A percentile compares a stretch with the other conserved stretches of the same genome.
phyloP scores from a whole-genome alignment of 768 basidiomycete genomes.

The Suillus luteus region DNA sequence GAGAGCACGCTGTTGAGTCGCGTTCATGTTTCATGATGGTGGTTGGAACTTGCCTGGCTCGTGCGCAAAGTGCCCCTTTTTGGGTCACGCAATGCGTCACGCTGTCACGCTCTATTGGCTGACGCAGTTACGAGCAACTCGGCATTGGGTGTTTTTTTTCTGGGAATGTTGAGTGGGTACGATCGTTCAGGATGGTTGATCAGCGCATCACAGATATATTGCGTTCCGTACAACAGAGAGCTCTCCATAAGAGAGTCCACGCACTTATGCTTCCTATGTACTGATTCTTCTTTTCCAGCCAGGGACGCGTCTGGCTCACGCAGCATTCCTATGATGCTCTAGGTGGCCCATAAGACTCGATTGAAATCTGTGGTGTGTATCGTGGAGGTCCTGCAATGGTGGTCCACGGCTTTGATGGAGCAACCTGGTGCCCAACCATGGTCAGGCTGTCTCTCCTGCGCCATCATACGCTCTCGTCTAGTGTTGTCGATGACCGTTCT shows the following conservation, averaged over 20 bases:
- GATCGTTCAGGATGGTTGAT: background rate
- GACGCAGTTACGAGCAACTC: background rate
- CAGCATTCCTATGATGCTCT: background rate
- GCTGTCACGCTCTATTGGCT: slow-evolving; percentile 1
- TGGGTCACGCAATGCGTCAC: slow-evolving; percentile 8
- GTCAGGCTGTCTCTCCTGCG: background rate
- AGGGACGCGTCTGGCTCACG: background rate
- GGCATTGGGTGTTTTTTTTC: slow-evolving; percentile 2
- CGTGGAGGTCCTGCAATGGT: background rate
- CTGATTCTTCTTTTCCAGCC: slow-evolving; percentile 1
- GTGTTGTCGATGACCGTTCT: background rate
- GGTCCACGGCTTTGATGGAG: background rate
- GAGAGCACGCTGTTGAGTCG: slow-evolving; percentile 18
- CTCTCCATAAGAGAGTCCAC: background rate
- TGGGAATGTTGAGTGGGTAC: background rate
- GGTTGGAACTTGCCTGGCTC: slow-evolving; percentile 16
- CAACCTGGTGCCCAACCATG: background rate
- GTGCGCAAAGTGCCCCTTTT: slow-evolving; percentile 16
- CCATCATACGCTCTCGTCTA: background rate
- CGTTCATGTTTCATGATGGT: slow-evolving; percentile 15
- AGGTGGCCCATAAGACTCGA: background rate
- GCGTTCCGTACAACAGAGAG: background rate
- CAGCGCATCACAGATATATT: slow-evolving; percentile 4
- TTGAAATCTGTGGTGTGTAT: background rate
- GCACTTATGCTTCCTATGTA: background rate